A percentile compares a stretch with the other conserved stretches of the same genome.
Evolutionary conservation across 2,329 filamentous ascomycete genomes (phyloP).

Genomic region (Penicillium sp.): DNA sequence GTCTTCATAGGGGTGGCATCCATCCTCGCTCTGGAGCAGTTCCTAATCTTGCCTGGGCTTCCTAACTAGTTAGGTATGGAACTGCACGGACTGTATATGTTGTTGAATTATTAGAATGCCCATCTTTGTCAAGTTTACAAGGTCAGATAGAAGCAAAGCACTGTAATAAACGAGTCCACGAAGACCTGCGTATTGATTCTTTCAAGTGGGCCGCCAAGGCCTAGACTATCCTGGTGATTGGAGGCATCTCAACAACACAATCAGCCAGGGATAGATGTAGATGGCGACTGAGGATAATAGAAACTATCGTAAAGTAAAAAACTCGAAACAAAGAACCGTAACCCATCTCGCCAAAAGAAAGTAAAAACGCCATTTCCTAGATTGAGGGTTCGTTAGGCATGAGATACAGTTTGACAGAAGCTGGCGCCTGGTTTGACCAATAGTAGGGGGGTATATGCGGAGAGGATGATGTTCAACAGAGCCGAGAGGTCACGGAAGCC

Average conservation of each 20-base stretch:
- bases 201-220: neutral
- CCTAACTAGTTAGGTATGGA: too few relatives aligned
- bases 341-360: conserved; percentile 17
- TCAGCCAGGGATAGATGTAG: conserved; percentile 8
- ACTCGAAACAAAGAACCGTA: conserved; percentile 6
- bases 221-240: neutral
- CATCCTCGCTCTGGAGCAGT: too few relatives aligned
- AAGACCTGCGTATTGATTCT: conserved; percentile 1
- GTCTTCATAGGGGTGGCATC: too few relatives aligned
- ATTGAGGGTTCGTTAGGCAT: conserved; percentile 29
- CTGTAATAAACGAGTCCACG: neutral
- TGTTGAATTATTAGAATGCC: too few relatives aligned
- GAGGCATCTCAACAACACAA: conserved; percentile 6
- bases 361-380: conserved; percentile 26
- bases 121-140: neutral
- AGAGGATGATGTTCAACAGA: neutral
- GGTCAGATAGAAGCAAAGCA: neutral
- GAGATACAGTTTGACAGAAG: conserved; percentile 21
- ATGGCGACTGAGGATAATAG: conserved; percentile 5
- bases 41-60: too few relatives aligned
- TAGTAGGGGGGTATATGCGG: conserved; percentile 8
- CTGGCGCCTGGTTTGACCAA: conserved; percentile 10
- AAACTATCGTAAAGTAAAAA: conserved; percentile 10
- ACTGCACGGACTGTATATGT: too few relatives aligned
- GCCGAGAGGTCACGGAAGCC: neutral